A percentile compares a stretch with the other conserved stretches of the same genome.
These are phyloP conservation scores for Laetiporus sulphureus DNA, from an alignment of 1,284 basidiomycete genomes.

Conservation along the genomic window DNA sequence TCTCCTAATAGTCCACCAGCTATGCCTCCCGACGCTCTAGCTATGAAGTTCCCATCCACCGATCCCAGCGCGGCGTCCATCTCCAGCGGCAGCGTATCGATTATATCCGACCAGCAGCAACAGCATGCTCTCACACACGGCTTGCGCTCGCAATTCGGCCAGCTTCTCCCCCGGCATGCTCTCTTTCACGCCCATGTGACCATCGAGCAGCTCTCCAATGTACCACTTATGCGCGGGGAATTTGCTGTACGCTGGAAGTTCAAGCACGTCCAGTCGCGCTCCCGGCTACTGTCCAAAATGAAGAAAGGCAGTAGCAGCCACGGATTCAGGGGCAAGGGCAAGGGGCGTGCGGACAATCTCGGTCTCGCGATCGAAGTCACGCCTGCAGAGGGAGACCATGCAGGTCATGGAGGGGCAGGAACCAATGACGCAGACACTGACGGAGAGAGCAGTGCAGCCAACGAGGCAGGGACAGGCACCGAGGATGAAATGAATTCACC, in stretches of 20 bases:
- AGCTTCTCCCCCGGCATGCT: constrained; percentile 52
- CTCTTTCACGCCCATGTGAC: constrained; percentile 60
- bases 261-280: constrained; percentile 49
- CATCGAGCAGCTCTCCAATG: constrained; percentile 69
- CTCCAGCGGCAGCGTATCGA: constrained; percentile 1
- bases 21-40: constrained; percentile 4
- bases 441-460: constrained; percentile 9
- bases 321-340: constrained; percentile 30
- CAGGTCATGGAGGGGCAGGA: constrained; percentile 18
- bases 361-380: constrained; percentile 20
- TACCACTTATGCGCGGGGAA: constrained; percentile 70
- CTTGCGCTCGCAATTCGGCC: constrained; percentile 37
- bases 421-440: constrained; percentile 14
- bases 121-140: constrained; percentile 14
- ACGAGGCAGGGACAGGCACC: background rate
- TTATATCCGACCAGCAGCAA: constrained; percentile 1
- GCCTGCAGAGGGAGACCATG: constrained; percentile 22
- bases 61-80: constrained; percentile 3
- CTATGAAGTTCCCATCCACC: constrained; percentile 3
- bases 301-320: constrained; percentile 27
- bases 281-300: constrained; percentile 32
- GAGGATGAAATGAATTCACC: background rate
- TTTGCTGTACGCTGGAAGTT: constrained; percentile 76
- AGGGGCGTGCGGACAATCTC: constrained; percentile 17
- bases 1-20: background rate